These are phyloP conservation scores for Leptographium wingfieldii DNA, from an alignment of 2,329 filamentous ascomycete species.

Conservation along the genomic window DNA sequence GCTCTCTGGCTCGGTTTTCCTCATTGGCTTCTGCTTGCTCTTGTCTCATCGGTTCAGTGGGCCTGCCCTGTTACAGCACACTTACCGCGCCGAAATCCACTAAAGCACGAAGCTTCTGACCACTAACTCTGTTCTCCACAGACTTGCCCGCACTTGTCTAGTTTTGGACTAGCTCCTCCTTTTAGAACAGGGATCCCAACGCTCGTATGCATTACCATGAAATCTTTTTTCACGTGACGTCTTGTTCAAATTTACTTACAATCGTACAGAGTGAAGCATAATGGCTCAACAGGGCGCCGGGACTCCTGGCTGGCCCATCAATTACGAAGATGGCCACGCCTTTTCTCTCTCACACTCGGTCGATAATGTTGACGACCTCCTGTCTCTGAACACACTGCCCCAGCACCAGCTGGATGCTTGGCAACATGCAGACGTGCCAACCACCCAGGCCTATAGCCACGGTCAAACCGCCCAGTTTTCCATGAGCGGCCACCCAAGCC, in stretches of 20 bases:
- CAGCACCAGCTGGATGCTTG: slow-evolving; percentile 8
- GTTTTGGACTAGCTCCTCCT: neutral
- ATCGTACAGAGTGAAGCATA: neutral
- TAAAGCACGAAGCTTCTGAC: neutral
- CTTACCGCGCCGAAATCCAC: neutral
- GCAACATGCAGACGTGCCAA: neutral
- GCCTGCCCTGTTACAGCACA: neutral
- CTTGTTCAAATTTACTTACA: neutral
- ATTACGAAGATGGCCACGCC: slow-evolving; percentile 6
- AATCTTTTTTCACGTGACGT: neutral
- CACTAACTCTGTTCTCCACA: slow-evolving; percentile 2
- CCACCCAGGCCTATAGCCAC: neutral
- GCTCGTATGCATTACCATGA: neutral
- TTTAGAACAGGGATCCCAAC: neutral
- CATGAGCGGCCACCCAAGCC: neutral
- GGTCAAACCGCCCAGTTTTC: slow-evolving; percentile 1
- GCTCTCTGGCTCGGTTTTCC: neutral
- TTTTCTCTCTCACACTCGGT: slow-evolving; percentile 4
- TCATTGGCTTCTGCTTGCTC: neutral
- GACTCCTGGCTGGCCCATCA: slow-evolving; percentile 8
- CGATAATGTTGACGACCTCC: slow-evolving; percentile 6
- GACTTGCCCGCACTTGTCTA: neutral
- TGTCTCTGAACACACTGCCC: slow-evolving; percentile 7
- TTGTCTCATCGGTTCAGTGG: neutral
- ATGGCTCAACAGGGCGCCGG: slow-evolving; percentile 13